Base-by-base conservation (phyloP, 2,329 filamentous ascomycete genomes). In the Scedosporium dehoogii region DNA sequence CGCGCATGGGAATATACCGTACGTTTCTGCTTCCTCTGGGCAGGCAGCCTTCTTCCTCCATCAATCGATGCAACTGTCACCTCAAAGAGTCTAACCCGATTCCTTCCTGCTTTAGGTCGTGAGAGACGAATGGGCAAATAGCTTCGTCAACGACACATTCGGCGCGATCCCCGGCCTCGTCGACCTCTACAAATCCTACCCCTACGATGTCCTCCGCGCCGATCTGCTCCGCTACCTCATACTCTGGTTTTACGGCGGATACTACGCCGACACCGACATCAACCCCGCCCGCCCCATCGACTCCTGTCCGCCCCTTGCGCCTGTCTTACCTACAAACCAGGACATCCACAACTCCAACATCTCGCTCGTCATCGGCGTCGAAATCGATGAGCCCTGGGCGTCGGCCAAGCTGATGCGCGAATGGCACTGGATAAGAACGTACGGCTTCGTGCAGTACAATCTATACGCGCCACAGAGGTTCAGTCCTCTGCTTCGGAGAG, bases 401-500 rank as follows among this genome's bases (percentile, higher is more conserved):
- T 58, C 55, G 55, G 23, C 55, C 12, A 33, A 25, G 14, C 25
- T 33, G n/a, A 58, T 58, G 55, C 55, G 55, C 5, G 23, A 38
- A 16, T 58, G 55, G 55, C 55, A 58, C 55, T 58, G 55, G 55
- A 58, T 33, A 7, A 16, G 55, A 16, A 58, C 55, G 6, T 58
- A 58, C 55, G 55, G 55, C 27, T 58, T 58, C 29, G 21, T 58
- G 5, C 55, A 58, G 55, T 58, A 58, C 55, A 58, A 58, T 16
- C 33, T 58, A 16, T 58, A 58, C 55, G 55, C 55, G 27, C 55
- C 55, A 3, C 27, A 41, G 55, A 33, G 55, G 7, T 58, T 58
- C 55, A 58, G 55, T 16, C 55, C 55, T n/a, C 9, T 58, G 14
- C 55, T 58, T 16, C 55, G 55, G n/a, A 16, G 33, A 16, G 55